Conservation (phyloP, 2,329 filamentous ascomycete species). For the Trichophyton mentagrophytes region DNA sequence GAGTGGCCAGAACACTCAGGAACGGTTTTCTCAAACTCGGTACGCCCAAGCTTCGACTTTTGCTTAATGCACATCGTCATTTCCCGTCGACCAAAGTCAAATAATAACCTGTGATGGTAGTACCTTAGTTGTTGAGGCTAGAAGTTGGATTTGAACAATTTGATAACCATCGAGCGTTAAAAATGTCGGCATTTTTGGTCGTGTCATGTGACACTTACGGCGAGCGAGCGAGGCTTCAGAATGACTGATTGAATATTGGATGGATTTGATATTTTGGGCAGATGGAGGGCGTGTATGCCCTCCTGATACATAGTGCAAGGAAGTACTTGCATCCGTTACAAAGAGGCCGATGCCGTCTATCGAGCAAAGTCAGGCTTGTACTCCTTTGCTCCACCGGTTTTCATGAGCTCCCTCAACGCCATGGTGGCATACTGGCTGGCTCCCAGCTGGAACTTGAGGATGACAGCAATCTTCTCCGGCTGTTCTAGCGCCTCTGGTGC, state of each 20-base stretch:
- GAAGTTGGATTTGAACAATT: not conserved
- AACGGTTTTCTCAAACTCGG: not conserved
- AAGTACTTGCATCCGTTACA: not conserved
- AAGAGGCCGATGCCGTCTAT: conserved; percentile 16
- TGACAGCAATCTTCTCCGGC: conserved; percentile 48
- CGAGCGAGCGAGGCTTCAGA: not conserved
- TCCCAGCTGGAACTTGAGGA: conserved; percentile 62
- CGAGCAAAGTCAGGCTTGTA: conserved; percentile 52
- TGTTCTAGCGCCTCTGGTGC: conserved; percentile 4
- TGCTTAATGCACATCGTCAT: not conserved
- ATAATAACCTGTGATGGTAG: too few relatives aligned
- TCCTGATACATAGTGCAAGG: not conserved
- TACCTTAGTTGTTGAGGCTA: not conserved
- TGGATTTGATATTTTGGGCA: not conserved
- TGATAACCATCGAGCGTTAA: not conserved
- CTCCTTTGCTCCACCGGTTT: conserved; percentile 46
- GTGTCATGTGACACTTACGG: not conserved
- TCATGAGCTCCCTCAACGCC: conserved; percentile 67
- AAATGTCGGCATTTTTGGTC: not conserved
- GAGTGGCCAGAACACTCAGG: not conserved
- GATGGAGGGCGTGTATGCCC: not conserved
- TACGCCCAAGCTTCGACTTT: not conserved
- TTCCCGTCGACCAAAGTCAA: not conserved
- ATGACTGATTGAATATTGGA: not conserved
- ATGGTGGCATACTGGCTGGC: conserved; percentile 78